Evolutionary conservation across 768 basidiomycete species (phyloP), one percentile per base, ranked within the genome.

Genomic region (Pleurotus ostreatus): DNA sequence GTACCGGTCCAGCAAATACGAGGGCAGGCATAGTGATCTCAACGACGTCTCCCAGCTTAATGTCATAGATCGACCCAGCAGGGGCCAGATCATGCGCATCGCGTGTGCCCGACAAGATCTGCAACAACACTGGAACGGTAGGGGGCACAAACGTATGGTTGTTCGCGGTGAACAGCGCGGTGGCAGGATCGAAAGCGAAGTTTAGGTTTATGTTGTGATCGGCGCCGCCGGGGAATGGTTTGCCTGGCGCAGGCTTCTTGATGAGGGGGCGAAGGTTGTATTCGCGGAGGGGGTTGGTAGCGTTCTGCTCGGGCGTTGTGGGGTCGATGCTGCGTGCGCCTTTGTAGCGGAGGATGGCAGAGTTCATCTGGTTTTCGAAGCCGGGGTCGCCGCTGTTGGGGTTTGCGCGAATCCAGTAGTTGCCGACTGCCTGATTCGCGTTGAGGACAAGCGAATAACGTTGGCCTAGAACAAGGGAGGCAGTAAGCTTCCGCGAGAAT

Each of bases 341-440:
- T 2, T 47, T 30, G 60, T 78, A 78, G n/a, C 72, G 61, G 34
- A 78, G 59, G 48, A 78, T 71, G 3, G 76, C 77, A 22, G 69
- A 67, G 61, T 72, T 76, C 30, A 66, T 57, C 12, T 70, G 71
- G 22, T 63, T 66, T 6, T 49, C 48, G 55, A 70, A 78, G 1
- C 63, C 59, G 53, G 55, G 43, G 22, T 60, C 46, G 49, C 62
- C 63, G 53, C 59, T 48, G 58, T 61, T 59, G 53, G 63, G 63
- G 55, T 68, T 59, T 46, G 70, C 62, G 49, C 70, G 64, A 40
- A 74, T 64, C 70, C 77, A 79, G 61, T 79, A 81, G 60, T 80
- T 81, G 39, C 61, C 68, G 9, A 77, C 66, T 6, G 68, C 60
- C 56, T 78, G 69, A 60, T 73, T 70, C 6, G 79, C 77, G 1